Conservation (phyloP, 2,329 filamentous ascomycete species). For the Fusarium haematococcum region DNA sequence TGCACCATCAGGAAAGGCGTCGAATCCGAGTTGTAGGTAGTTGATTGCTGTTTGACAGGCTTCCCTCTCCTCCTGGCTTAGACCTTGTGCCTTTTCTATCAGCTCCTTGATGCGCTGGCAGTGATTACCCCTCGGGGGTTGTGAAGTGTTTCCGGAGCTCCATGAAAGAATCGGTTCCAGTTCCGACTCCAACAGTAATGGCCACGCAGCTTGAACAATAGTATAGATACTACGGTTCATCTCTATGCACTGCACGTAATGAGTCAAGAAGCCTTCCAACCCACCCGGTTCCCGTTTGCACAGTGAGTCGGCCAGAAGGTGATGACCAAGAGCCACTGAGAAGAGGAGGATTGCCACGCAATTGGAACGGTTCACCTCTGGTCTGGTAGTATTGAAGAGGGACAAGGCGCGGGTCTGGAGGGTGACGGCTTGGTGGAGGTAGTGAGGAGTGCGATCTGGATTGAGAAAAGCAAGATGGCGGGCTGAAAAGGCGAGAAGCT, state of each 20-base stretch:
- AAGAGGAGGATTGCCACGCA: slow-evolving; percentile 31
- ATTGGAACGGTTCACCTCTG: slow-evolving; percentile 2
- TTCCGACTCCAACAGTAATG: slow-evolving; percentile 5
- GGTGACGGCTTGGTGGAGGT: slow-evolving; percentile 4
- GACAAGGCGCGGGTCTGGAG: slow-evolving; percentile 26
- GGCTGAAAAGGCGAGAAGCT: slow-evolving; percentile 31
- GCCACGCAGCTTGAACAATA: not conserved
- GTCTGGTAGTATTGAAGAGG: slow-evolving; percentile 10
- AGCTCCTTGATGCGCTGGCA: slow-evolving; percentile 3
- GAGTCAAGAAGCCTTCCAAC: not conserved
- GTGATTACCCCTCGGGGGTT: not conserved
- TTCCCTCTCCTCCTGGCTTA: not conserved
- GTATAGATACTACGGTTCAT: slow-evolving; percentile 25
- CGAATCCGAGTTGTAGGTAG: slow-evolving; percentile 23
- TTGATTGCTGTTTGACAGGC: not conserved
- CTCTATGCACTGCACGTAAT: slow-evolving; percentile 22
- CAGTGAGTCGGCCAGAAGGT: slow-evolving; percentile 23
- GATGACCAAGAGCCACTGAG: slow-evolving; percentile 13
- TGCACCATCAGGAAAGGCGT: not conserved
- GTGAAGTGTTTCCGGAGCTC: slow-evolving; percentile 4
- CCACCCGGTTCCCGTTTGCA: not conserved
- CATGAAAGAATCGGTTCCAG: slow-evolving; percentile 7
- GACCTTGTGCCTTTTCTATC: accelerated
- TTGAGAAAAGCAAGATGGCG: slow-evolving; percentile 11
- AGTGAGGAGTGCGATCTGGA: not conserved